Evolutionary conservation across 805 yeast species (phyloP).

Genomic region (Yamadazyma sp.): DNA sequence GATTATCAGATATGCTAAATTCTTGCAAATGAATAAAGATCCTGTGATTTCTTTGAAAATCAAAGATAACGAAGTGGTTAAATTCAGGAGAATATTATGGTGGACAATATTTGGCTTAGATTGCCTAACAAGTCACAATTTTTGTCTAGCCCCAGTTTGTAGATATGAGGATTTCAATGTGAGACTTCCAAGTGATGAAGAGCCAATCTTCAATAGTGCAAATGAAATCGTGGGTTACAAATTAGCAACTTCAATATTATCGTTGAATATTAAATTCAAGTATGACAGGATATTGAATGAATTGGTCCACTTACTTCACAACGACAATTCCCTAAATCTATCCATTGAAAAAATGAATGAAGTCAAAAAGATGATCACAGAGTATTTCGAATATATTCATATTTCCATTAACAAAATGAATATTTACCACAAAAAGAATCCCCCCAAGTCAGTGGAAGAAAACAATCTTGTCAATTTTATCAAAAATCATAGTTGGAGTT

Average conservation of each 20-base stretch:
- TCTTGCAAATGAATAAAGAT: constrained; percentile 56
- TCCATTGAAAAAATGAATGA: constrained; percentile 41
- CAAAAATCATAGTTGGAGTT: constrained; percentile 46
- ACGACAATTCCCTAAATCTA: constrained; percentile 42
- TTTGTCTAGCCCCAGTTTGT: constrained; percentile 53
- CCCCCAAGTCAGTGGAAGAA: constrained; percentile 37
- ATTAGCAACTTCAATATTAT: constrained; percentile 45
- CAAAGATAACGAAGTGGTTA: constrained; percentile 46
- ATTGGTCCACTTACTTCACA: constrained; percentile 49
- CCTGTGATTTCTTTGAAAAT: constrained; percentile 53
- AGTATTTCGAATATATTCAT: constrained; percentile 49
- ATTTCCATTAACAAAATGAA: constrained; percentile 43
- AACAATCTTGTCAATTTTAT: constrained; percentile 47
- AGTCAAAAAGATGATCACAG: constrained; percentile 47
- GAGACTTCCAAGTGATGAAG: constrained; percentile 49
- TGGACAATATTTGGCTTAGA: constrained; percentile 65
- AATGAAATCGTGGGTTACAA: constrained; percentile 30
- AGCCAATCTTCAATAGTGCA: constrained; percentile 26
- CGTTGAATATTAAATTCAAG: constrained; percentile 52
- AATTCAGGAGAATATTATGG: constrained; percentile 58
- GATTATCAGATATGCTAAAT: constrained; percentile 54
- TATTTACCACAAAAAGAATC: constrained; percentile 28
- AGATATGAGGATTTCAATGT: constrained; percentile 54
- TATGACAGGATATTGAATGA: constrained; percentile 52
- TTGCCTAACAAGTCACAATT: constrained; percentile 53